Conservation (phyloP, 805 yeast species). For the Brettanomyces anomalus region DNA sequence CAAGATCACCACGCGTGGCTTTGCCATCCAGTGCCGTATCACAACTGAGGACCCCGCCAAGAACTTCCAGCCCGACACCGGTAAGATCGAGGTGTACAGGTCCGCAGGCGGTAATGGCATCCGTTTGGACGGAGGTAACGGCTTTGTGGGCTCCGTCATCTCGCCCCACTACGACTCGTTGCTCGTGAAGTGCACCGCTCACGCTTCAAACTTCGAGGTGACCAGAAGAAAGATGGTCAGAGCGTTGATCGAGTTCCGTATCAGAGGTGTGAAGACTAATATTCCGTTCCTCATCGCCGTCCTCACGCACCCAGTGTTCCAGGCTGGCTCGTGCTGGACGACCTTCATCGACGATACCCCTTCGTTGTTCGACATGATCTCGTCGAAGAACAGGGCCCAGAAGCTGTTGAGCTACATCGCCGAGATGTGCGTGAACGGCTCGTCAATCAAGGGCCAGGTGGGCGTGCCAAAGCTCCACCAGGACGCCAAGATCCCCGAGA, state of each 20-base stretch:
- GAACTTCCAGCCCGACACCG: slow-evolving; percentile 97
- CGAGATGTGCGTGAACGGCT: slow-evolving; percentile 91
- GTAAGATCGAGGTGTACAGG: slow-evolving; percentile 95
- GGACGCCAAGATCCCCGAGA: slow-evolving; percentile 67
- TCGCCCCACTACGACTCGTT: slow-evolving; percentile 97
- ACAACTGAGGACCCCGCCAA: slow-evolving; percentile 97
- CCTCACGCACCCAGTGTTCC: slow-evolving; percentile 82
- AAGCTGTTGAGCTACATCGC: slow-evolving; percentile 86
- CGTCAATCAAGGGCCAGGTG: slow-evolving; percentile 90
- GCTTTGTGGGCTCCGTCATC: slow-evolving; percentile 92
- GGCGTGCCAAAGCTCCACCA: slow-evolving; percentile 79
- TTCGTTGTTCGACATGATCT: slow-evolving; percentile 84
- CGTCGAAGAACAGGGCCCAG: slow-evolving; percentile 95
- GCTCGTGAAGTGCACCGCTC: slow-evolving; percentile 95
- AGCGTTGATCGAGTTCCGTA: slow-evolving; percentile 93
- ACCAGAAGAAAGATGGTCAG: slow-evolving; percentile 97
- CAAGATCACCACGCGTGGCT: slow-evolving; percentile 91
- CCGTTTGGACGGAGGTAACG: slow-evolving; percentile 97
- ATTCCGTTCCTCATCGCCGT: slow-evolving; percentile 91
- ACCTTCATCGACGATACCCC: slow-evolving; percentile 99
- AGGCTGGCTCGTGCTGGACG: slow-evolving; percentile 90
- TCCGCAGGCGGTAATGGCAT: slow-evolving; percentile 99
- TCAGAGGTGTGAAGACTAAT: slow-evolving; percentile 98
- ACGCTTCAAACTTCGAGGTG: slow-evolving; percentile 96
- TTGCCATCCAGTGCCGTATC: slow-evolving; percentile 98